Conservation (phyloP, 2,329 filamentous ascomycete genomes). For the Clonostachys rhizophaga region DNA sequence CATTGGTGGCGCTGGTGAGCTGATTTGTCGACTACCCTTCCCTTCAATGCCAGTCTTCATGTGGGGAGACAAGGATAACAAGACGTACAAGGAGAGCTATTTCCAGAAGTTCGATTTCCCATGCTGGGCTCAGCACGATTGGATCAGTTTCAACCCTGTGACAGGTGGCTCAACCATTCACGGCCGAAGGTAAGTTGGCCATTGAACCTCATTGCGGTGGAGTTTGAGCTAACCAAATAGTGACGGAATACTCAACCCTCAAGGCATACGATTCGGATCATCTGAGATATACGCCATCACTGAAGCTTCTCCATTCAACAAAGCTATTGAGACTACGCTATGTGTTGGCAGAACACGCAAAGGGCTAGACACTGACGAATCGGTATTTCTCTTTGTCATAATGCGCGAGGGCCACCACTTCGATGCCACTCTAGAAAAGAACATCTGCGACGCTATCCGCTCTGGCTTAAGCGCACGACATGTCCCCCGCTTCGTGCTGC, state of each 20-base stretch:
- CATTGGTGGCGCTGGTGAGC: constrained; percentile 31
- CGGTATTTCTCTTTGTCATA: constrained; percentile 13
- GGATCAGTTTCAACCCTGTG: constrained; percentile 29
- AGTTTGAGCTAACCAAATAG: not conserved
- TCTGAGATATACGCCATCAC: constrained; percentile 41
- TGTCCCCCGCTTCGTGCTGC: constrained; percentile 1
- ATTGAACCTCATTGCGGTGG: not conserved
- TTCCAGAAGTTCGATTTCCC: constrained; percentile 33
- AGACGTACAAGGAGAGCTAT: constrained; percentile 35
- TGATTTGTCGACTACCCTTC: constrained; percentile 37
- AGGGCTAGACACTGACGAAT: constrained; percentile 9
- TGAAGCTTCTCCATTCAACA: constrained; percentile 21
- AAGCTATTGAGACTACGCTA: constrained; percentile 15
- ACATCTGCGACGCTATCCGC: constrained; percentile 1
- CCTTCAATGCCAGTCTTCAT: constrained; percentile 39
- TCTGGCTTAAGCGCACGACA: not conserved
- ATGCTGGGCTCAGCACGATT: constrained; percentile 40
- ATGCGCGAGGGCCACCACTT: constrained; percentile 5
- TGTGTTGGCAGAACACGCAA: constrained; percentile 11
- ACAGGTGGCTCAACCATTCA: constrained; percentile 35
- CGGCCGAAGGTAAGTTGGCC: constrained; percentile 23
- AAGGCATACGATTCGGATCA: constrained; percentile 38
- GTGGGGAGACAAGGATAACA: constrained; percentile 31
- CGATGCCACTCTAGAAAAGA: not conserved
- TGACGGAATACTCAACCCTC: constrained; percentile 19